Conservation (phyloP, 768 basidiomycete species). For the Mycena pura region DNA sequence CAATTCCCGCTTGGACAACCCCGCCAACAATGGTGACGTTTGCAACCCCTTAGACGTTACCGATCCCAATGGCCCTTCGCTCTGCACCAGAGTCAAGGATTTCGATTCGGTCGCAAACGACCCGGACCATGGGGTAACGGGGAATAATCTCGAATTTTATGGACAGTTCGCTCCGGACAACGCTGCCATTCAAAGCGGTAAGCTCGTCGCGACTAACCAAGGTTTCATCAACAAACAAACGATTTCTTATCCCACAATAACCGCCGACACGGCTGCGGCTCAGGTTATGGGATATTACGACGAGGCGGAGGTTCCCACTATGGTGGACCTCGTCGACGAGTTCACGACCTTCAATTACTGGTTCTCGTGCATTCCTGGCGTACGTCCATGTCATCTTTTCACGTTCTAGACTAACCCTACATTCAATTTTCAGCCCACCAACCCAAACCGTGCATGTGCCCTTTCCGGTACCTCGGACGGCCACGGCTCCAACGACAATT, state of each 20-base stretch:
- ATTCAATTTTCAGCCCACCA: slow-evolving; percentile 30
- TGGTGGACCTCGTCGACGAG: slow-evolving; percentile 30
- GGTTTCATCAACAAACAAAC: slow-evolving; percentile 35
- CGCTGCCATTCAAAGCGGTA: slow-evolving; percentile 21
- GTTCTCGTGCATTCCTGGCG: slow-evolving; percentile 39
- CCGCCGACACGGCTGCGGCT: slow-evolving; percentile 27
- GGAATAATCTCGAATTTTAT: slow-evolving; percentile 34
- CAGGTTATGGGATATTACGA: slow-evolving; percentile 36
- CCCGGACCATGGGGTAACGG: slow-evolving; percentile 34
- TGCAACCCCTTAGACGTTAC: slow-evolving; percentile 34
- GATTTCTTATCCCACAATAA: slow-evolving; percentile 26
- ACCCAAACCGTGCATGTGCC: slow-evolving; percentile 39
- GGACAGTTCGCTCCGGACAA: slow-evolving; percentile 31
- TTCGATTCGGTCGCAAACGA: slow-evolving; percentile 31
- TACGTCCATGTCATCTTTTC: not conserved
- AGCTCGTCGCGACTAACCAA: slow-evolving; percentile 21
- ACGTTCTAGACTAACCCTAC: not conserved
- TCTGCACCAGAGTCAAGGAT: slow-evolving; percentile 30
- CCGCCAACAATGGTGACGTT: slow-evolving; percentile 24
- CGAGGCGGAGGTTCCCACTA: slow-evolving; percentile 30
- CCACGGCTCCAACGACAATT: slow-evolving; percentile 35
- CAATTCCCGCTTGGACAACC: slow-evolving; percentile 29
- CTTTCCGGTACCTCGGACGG: slow-evolving; percentile 38
- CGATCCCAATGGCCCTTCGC: slow-evolving; percentile 19
- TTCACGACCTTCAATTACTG: slow-evolving; percentile 40